These are phyloP conservation scores for Cyclostephanos invisitatus DNA, from an alignment of 108 stramenopile genomes.

Conservation along the genomic window DNA sequence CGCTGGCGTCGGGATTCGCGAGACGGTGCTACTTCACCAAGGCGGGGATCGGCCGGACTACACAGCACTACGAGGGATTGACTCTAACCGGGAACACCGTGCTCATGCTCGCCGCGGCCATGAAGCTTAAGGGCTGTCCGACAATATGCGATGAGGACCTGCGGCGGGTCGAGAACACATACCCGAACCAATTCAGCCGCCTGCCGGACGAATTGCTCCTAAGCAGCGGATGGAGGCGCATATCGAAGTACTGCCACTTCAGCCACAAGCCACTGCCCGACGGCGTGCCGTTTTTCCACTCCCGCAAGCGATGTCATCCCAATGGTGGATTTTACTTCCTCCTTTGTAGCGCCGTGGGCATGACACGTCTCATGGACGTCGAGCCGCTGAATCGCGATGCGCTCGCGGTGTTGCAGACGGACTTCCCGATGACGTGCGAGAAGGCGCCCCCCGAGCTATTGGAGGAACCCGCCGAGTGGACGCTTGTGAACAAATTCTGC, in stretches of 20 bases:
- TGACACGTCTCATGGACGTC: conserved; percentile 84
- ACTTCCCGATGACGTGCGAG: conserved; percentile 81
- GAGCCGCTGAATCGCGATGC: conserved; percentile 84
- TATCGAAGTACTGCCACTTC: conserved; percentile 87
- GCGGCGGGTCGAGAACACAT: conserved; percentile 82
- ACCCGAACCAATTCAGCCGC: conserved; percentile 84
- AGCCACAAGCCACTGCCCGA: conserved; percentile 76
- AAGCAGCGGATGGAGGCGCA: conserved; percentile 81
- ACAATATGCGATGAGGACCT: conserved; percentile 93
- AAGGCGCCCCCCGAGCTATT: conserved; percentile 64
- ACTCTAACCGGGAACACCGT: conserved; percentile 86
- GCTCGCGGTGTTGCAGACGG: conserved; percentile 79
- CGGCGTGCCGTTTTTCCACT: conserved; percentile 61
- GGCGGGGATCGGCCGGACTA: conserved; percentile 76
- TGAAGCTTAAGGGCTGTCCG: conserved; percentile 90
- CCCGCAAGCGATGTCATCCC: conserved; percentile 78
- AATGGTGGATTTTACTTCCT: conserved; percentile 85
- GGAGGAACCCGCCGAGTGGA: conserved; percentile 79
- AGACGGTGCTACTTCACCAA: conserved; percentile 90
- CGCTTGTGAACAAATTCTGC: conserved; percentile 84
- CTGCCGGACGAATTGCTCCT: conserved; percentile 83
- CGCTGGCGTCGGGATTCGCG: conserved; percentile 79
- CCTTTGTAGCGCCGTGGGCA: conserved; percentile 75
- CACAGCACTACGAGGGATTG: conserved; percentile 87
- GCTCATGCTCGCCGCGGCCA: conserved; percentile 81